phyloP scores from a whole-genome alignment of 352 stramenopile species.

The Globisporangium spiculum region DNA sequence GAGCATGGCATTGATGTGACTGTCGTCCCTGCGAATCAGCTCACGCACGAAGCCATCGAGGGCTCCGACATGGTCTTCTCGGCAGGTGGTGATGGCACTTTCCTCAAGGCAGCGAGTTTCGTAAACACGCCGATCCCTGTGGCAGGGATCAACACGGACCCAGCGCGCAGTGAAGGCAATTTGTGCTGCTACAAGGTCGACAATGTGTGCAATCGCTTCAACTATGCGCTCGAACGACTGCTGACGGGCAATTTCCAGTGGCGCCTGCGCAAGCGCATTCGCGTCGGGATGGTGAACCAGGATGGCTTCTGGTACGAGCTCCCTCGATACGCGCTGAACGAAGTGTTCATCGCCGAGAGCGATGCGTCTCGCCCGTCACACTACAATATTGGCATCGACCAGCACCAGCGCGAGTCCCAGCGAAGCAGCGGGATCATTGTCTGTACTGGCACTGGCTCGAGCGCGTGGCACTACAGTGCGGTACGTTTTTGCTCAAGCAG shows the following conservation, averaged over 20 bases:
- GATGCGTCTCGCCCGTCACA: slow-evolving; percentile 82
- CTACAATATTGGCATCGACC: slow-evolving; percentile 88
- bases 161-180: slow-evolving; percentile 81
- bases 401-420: slow-evolving; percentile 86
- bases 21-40: slow-evolving; percentile 73
- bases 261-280: slow-evolving; percentile 79
- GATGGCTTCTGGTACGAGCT: slow-evolving; percentile 87
- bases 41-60: slow-evolving; percentile 76
- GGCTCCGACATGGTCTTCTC: slow-evolving; percentile 87
- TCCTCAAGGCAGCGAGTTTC: slow-evolving; percentile 85
- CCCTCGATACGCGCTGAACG: slow-evolving; percentile 82
- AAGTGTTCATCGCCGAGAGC: slow-evolving; percentile 88
- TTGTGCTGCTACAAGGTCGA: slow-evolving; percentile 87
- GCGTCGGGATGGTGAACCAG: slow-evolving; percentile 87
- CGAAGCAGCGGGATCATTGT: slow-evolving; percentile 88
- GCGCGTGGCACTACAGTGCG: slow-evolving; percentile 84
- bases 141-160: slow-evolving; percentile 84
- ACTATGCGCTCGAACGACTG: slow-evolving; percentile 60
- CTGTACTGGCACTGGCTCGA: slow-evolving; percentile 85
- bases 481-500: slow-evolving; percentile 29
- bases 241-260: slow-evolving; percentile 75
- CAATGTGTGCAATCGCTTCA: slow-evolving; percentile 72
- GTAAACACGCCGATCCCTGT: slow-evolving; percentile 85
- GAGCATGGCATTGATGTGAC: slow-evolving; percentile 65
- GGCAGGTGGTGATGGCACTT: slow-evolving; percentile 81